Conservation (phyloP, 305 asterid species). For the Fraxinus latifolia region DNA sequence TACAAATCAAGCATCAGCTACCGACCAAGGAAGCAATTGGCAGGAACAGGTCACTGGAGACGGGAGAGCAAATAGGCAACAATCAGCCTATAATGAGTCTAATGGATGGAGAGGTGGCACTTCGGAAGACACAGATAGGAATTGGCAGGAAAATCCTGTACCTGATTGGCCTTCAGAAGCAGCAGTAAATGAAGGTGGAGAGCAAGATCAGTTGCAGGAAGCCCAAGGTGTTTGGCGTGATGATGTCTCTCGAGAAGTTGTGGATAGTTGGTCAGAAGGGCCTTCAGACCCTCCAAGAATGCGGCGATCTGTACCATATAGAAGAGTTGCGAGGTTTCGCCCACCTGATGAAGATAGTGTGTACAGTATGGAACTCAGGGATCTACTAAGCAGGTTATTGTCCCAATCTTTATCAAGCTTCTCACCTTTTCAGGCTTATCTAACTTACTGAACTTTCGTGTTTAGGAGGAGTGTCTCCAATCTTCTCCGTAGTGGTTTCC, state of each 20-base stretch:
- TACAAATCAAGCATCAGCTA: slow-evolving; percentile 31
- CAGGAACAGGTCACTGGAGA: slow-evolving; percentile 41
- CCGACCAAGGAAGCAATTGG: slow-evolving; percentile 39
- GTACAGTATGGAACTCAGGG: slow-evolving; percentile 92
- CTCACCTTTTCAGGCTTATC: neutral
- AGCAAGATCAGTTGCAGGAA: slow-evolving; percentile 43
- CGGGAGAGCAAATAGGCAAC: slow-evolving; percentile 38
- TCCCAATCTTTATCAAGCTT: neutral
- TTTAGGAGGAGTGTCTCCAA: slow-evolving; percentile 93
- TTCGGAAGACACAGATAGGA: slow-evolving; percentile 38
- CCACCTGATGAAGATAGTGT: slow-evolving; percentile 89
- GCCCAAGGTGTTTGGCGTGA: slow-evolving; percentile 55
- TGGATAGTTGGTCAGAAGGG: slow-evolving; percentile 70
- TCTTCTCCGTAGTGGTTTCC: slow-evolving; percentile 93
- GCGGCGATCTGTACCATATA: slow-evolving; percentile 43
- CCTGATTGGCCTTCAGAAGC: slow-evolving; percentile 53
- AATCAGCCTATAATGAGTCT: slow-evolving; percentile 33
- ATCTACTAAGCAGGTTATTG: slow-evolving; percentile 80
- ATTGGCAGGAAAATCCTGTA: slow-evolving; percentile 45
- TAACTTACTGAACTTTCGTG: slow-evolving; percentile 18
- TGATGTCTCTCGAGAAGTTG: slow-evolving; percentile 62
- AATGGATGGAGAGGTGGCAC: slow-evolving; percentile 40
- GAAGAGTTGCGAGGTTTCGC: slow-evolving; percentile 66
- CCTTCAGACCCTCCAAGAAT: slow-evolving; percentile 56
- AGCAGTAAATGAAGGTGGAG: slow-evolving; percentile 41